Evolutionary conservation across 164 flowering plant genomes (phyloP), one percentile per base, ranked within the genome.

Genomic region (Macadamia tetraphylla): DNA sequence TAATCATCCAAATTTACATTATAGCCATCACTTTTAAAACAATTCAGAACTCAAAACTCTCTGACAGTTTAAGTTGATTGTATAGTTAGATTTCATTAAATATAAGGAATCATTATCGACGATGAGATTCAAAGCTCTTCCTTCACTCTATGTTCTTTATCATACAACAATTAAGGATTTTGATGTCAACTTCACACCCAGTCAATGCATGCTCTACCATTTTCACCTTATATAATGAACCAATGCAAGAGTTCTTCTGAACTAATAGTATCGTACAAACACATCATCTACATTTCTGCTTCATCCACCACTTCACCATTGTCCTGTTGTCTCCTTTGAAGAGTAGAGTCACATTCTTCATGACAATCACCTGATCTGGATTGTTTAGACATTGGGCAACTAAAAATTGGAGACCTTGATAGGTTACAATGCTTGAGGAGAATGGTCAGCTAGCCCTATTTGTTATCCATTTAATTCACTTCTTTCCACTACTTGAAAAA

Each of bases 171-270:
- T 87, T 87, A 63, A 89, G 82, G 66, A 89, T 85, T 81, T 89
- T 89, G 74, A 89, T 81, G 51, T 92, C 92, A 69, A 89, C 96
- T 76, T 89, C 88, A 68, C 86, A 87, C 30, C 89, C 88, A 18
- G 96, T 86, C 69, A 85, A 63, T 31, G 71, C 84, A 80, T 89
- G 92, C 78, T 86, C 92, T 12, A 92, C 96, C 71, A 88, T 84
- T 79, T 86, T 89, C 66, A 89, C 96, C 80, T 88, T 89, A n/a
- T 91, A 88, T 77, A 87, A 87, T 56, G 96, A 84, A 58, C 96
- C 96, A 77, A 86, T 87, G 31, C 96, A 74, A 89, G 87, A 18
- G 91, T 85, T 81, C 85, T 89, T 42, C 96, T 92, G 64, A 89
- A 82, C 71, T 78, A 86, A 74, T 89, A 89, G 71, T 86, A 88